phyloP scores from a whole-genome alignment of 108 stramenopile genomes.

The Cyclotella kingstonii region DNA sequence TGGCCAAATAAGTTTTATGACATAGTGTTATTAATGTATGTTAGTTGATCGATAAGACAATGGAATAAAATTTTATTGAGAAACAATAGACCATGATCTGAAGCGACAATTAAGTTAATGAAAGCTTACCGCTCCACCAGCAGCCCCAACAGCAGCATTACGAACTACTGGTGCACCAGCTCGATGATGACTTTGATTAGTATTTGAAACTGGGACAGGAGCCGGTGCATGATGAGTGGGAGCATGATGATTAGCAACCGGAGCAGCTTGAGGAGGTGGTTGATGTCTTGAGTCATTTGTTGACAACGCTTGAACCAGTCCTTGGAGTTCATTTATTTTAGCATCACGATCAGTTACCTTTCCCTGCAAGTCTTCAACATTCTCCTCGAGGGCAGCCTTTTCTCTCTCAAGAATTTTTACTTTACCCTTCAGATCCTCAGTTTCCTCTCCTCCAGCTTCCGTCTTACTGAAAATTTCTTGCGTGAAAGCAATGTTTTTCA shows the following conservation, averaged over 20 bases:
- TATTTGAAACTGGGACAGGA: conserved; percentile 4
- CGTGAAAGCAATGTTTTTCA: conserved; percentile 36
- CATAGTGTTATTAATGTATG: no score
- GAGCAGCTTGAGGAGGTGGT: conserved; percentile 9
- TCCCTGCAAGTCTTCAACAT: conserved; percentile 16
- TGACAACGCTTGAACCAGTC: background rate
- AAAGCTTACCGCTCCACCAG: conserved; percentile 26
- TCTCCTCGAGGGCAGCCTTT: conserved; percentile 9
- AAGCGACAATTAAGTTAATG: background rate
- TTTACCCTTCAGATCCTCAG: conserved; percentile 1
- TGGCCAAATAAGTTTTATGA: background rate
- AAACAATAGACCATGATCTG: background rate
- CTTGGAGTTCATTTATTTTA: background rate
- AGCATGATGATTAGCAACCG: background rate
- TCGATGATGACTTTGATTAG: background rate
- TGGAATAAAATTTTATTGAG: no score
- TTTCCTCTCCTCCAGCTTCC: conserved; percentile 11
- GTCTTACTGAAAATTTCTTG: conserved; percentile 1
- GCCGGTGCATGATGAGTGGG: conserved; percentile 8
- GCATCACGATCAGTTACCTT: conserved; percentile 6
- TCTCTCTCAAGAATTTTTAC: background rate
- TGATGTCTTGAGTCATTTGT: conserved; percentile 7
- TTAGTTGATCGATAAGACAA: no score
- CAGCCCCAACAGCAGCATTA: conserved; percentile 41
- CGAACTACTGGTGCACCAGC: conserved; percentile 16